Base-by-base conservation (phyloP, 2,329 filamentous ascomycete genomes). In the Rhexocercosporidium sp. region DNA sequence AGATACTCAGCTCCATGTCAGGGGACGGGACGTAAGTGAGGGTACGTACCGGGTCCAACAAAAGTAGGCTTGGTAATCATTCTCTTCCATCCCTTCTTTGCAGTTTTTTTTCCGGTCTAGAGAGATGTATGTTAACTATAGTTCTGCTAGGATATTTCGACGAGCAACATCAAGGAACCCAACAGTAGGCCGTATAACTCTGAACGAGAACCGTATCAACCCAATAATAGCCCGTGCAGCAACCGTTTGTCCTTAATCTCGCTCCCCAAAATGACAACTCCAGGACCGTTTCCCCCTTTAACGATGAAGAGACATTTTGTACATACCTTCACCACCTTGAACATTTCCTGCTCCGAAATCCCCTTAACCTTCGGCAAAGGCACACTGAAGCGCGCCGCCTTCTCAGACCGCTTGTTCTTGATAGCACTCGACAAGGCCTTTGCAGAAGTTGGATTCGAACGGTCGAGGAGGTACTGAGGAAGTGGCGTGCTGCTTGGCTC, bases 321-420 rank as follows among this genome's bases (percentile, higher is more conserved):
- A 65, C 63, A 49, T 27, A 65, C 63, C 63, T 66, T 66, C 34
- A 98, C 89, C 16, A 97, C 94, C 82, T 93, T 95, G 85, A 98
- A 98, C 91, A 97, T 95, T 83, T 97, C 95, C 85, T 97, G 93
- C 83, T 98, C 95, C 73, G 88, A 90, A 74, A 98, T 97, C 71
- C 93, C 95, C 76, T 92, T 88, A 53, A 98, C 96, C 82, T 97
- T 97, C 41, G 96, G 96, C 76, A 99, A 80, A 1, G 96, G 96
- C 46, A 98, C 96, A 37, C 87, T 88, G 79, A 97, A 98, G 78
- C 95, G 92, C 60, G 96, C 96, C 7, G 94, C 93, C 86, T 97
- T 97, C 80, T 97, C 96, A 70, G 87, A 87, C 47, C 96, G 87
- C 86, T 97, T 97, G 81, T 97, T 93, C 87, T 98, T 99, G 83